Percentiles rank a stretch among this genome's conserved stretches.
phyloP scores from a whole-genome alignment of 805 yeast genomes.

The Nakazawaea ishiwadae region DNA sequence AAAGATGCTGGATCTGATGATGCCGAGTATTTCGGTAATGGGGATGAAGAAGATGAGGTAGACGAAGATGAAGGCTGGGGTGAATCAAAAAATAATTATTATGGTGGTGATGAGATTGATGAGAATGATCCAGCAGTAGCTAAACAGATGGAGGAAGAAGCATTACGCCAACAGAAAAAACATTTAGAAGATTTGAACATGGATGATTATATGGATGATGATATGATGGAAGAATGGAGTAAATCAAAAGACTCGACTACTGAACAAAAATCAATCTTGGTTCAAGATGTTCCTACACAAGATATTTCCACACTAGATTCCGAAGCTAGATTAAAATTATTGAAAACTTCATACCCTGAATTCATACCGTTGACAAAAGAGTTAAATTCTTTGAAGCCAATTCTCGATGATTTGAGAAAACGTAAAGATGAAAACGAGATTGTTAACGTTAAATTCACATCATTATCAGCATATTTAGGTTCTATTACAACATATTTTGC shows the following conservation, averaged over 20 bases:
- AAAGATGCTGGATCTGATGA: slow-evolving; percentile 46
- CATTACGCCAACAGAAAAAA: slow-evolving; percentile 76
- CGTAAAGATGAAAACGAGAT: slow-evolving; percentile 29
- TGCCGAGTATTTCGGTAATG: slow-evolving; percentile 36
- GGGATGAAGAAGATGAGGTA: slow-evolving; percentile 23
- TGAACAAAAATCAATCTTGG: slow-evolving; percentile 23
- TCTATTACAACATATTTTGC: slow-evolving; percentile 77
- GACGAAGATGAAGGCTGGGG: slow-evolving; percentile 37
- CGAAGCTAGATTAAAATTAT: slow-evolving; percentile 45
- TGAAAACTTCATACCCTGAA: slow-evolving; percentile 75
- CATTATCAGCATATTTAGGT: slow-evolving; percentile 76
- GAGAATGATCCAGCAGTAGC: slow-evolving; percentile 54
- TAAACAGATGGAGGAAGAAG: slow-evolving; percentile 80
- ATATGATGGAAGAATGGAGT: slow-evolving; percentile 75
- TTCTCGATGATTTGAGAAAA: slow-evolving; percentile 32
- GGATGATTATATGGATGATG: slow-evolving; percentile 76
- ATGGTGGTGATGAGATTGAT: slow-evolving; percentile 64
- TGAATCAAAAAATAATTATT: slow-evolving; percentile 45
- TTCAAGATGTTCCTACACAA: slow-evolving; percentile 32
- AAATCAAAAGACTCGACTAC: slow-evolving; percentile 47
- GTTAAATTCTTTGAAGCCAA: slow-evolving; percentile 35
- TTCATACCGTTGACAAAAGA: slow-evolving; percentile 74
- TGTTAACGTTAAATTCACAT: slow-evolving; percentile 50
- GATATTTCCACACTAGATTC: slow-evolving; percentile 48
- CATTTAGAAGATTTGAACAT: slow-evolving; percentile 72